phyloP scores from a whole-genome alignment of 805 yeast species.

The Suhomyces faveliae region DNA sequence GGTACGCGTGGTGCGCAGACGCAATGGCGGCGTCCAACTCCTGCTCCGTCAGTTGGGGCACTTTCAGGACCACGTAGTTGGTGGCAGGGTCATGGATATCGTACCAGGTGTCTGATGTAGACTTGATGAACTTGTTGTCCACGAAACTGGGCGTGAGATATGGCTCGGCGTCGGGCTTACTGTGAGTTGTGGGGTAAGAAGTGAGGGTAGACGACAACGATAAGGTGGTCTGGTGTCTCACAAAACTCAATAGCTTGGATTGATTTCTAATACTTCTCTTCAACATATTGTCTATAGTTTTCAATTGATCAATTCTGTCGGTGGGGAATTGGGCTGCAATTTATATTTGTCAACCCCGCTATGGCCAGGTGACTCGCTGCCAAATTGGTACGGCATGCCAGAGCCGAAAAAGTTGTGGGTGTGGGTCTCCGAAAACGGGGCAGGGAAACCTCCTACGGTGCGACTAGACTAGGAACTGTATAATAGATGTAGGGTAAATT shows the following conservation, averaged over 20 bases:
- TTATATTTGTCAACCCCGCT: neutral
- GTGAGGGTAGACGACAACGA: slow-evolving; percentile 32
- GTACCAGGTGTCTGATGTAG: slow-evolving; percentile 56
- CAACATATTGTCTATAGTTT: neutral
- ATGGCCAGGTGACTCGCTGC: neutral
- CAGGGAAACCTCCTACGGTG: neutral
- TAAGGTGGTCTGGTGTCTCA: slow-evolving; percentile 8
- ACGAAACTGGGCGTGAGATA: slow-evolving; percentile 51
- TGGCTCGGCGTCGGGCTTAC: slow-evolving; percentile 35
- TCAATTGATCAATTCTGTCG: too few species aligned
- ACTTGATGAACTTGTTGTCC: slow-evolving; percentile 51
- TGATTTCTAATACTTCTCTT: neutral
- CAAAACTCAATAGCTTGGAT: neutral
- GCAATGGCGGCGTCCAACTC: slow-evolving; percentile 67
- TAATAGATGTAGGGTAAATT: too few species aligned
- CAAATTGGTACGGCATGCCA: neutral
- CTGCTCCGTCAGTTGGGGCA: slow-evolving; percentile 67
- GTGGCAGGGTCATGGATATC: slow-evolving; percentile 79
- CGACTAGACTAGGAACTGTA: too few species aligned
- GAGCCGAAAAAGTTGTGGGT: neutral
- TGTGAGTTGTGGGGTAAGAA: slow-evolving; percentile 43
- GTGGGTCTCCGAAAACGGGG: neutral
- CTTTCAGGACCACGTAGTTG: slow-evolving; percentile 59
- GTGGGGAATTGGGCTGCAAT: neutral
- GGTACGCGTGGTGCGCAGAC: slow-evolving; percentile 63